Evolutionary conservation across 371 early-diverging fungal genomes (phyloP), one percentile per base, ranked within the genome.

Genomic region (Circinella minor): DNA sequence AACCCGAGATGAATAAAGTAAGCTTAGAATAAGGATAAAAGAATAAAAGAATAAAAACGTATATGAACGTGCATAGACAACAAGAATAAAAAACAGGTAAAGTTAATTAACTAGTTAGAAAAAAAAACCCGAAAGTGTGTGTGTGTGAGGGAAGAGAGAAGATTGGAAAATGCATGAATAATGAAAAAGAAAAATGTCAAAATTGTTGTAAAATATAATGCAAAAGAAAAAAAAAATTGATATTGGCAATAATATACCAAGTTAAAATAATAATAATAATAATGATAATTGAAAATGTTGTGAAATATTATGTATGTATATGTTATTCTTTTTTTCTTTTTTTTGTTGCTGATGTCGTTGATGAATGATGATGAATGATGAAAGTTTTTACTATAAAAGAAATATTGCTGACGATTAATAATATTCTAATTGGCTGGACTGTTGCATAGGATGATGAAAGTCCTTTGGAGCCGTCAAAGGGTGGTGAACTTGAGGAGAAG

Each of bases 381-480:
- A 14, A 18, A n/a, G 55, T 1, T 7, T n/a, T 1, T 55, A 4
- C 2, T 55, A 20, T n/a, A 55, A 8, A 55, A 55, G 1, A 8
- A n/a, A 7, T n/a, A 8, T 20, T 55, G 57, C 7, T 34, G 36
- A 57, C 3, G 11, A 6, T 57, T 14, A 57, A 57, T 57, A 57
- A n/a, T 57, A 57, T n/a, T 57, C 57, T n/a, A 57, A 34, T 57
- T 57, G 14, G 15, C 17, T 57, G 1, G 57, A 34, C 4, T 57
- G 57, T 4, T 57, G 57, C 57, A 57, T 57, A 57, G 57, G 57
- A 57, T 57, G 57, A 57, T 57, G 57, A 6, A 57, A 57, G 27
- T 57, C 57, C 57, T 57, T 57, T 18, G 57, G 34, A 5, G 57
- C 57, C 18, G 57, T 34, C 27, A 57, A 57, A 57, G 57, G 34